Evolutionary conservation across 495 filamentous ascomycete species (phyloP).

Genomic region (Hypoxylon lenormandii): DNA sequence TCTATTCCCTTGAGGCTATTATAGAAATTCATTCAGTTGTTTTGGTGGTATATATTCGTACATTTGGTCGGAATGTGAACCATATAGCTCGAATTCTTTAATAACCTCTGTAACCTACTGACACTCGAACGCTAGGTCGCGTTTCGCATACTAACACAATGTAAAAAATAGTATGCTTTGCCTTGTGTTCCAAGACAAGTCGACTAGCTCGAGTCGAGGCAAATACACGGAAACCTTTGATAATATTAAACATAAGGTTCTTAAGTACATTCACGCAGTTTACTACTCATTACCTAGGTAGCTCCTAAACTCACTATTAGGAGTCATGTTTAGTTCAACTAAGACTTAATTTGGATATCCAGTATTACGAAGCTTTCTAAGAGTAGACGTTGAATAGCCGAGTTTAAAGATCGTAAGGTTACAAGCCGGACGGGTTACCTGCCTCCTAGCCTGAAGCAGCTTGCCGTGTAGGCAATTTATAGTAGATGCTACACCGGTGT

Average conservation of each 20-base stretch:
- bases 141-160: background rate
- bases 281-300: background rate
- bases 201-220: background rate
- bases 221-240: background rate
- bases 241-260: background rate
- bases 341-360: no score
- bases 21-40: slow-evolving; percentile 34
- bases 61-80: slow-evolving; percentile 28
- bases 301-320: no score
- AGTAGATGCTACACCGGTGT: slow-evolving; percentile 15
- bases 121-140: background rate
- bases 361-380: no score
- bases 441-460: no score
- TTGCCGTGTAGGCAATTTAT: no score
- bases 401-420: no score
- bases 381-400: no score
- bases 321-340: no score
- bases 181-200: slow-evolving; percentile 1
- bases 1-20: slow-evolving; percentile 35
- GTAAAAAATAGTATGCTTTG: background rate
- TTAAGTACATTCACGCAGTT: background rate
- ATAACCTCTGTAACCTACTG: background rate
- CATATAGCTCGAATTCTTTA: background rate
- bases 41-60: slow-evolving; percentile 13
- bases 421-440: no score